Evolutionary conservation across 805 yeast genomes (phyloP).

Genomic region (Metschnikowia peoriensis): DNA sequence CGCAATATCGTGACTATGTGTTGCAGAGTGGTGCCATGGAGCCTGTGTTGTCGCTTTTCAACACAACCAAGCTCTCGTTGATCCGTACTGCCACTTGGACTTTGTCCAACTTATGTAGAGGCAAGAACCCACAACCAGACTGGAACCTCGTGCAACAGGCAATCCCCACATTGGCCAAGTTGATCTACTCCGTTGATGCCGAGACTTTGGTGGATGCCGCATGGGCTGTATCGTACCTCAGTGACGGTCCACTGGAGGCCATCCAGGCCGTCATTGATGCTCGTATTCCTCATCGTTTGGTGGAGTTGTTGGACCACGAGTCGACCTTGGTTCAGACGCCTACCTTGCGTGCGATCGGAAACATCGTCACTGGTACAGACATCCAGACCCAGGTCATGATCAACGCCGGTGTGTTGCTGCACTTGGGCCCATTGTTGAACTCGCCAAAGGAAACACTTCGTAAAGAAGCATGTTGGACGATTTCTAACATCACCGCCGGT

Average conservation of each 20-base stretch:
- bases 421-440: slow-evolving; percentile 72
- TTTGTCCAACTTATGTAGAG: slow-evolving; percentile 92
- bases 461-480: slow-evolving; percentile 99
- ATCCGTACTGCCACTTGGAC: slow-evolving; percentile 99
- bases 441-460: slow-evolving; percentile 89
- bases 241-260: slow-evolving; percentile 90
- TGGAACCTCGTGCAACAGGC: slow-evolving; percentile 87
- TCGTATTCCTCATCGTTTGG: slow-evolving; percentile 90
- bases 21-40: slow-evolving; percentile 82
- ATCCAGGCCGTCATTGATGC: slow-evolving; percentile 97
- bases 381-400: slow-evolving; percentile 92
- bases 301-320: slow-evolving; percentile 82
- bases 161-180: slow-evolving; percentile 85
- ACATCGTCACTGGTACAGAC: slow-evolving; percentile 96
- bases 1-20: slow-evolving; percentile 86
- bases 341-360: slow-evolving; percentile 95
- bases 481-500: slow-evolving; percentile 97
- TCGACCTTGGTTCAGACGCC: slow-evolving; percentile 92
- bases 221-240: slow-evolving; percentile 95
- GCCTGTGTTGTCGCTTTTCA: slow-evolving; percentile 78
- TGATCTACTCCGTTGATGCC: slow-evolving; percentile 85
- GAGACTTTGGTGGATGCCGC: slow-evolving; percentile 97
- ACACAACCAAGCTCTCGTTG: slow-evolving; percentile 80
- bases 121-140: slow-evolving; percentile 94
- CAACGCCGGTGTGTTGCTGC: slow-evolving; percentile 87